These are phyloP conservation scores for Mesembryanthemum crystallinum DNA, from an alignment of 148 eudicot genomes.

Conservation along the genomic window DNA sequence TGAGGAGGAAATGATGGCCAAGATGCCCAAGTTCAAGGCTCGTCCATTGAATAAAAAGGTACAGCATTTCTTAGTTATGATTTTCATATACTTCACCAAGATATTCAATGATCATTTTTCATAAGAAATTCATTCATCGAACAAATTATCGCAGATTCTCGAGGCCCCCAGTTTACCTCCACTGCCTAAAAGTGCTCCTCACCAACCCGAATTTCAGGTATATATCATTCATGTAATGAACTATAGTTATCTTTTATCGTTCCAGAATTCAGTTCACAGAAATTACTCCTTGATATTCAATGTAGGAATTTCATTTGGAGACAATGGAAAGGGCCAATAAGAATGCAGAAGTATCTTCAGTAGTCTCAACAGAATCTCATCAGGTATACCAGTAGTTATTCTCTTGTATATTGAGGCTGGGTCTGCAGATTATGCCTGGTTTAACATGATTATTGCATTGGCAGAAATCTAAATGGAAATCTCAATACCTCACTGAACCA, in stretches of 20 bases:
- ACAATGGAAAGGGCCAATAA: constrained; percentile 83
- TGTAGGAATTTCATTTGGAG: constrained; percentile 75
- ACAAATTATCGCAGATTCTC: constrained; percentile 48
- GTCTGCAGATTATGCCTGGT: neutral
- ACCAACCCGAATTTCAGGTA: constrained; percentile 80
- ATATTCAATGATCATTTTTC: neutral
- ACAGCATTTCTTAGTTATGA: too few relatives aligned
- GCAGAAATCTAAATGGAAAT: constrained; percentile 64
- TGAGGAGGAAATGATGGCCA: constrained; percentile 98
- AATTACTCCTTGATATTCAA: too few relatives aligned
- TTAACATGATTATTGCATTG: neutral
- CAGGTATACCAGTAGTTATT: constrained; percentile 31
- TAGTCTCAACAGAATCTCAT: constrained; percentile 57
- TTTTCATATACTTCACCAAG: too few relatives aligned
- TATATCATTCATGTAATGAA: neutral
- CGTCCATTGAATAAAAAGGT: constrained; percentile 88
- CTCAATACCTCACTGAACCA: constrained; percentile 67
- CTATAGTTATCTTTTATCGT: neutral
- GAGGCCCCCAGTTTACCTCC: constrained; percentile 71
- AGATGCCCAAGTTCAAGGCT: constrained; percentile 95
- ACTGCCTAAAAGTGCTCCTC: constrained; percentile 67
- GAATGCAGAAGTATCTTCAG: constrained; percentile 64
- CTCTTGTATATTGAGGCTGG: neutral
- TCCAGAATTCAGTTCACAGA: neutral
- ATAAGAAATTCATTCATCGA: neutral